These are phyloP conservation scores for Malus sylvestris DNA, from an alignment of 306 rosid genomes.

Conservation along the genomic window DNA sequence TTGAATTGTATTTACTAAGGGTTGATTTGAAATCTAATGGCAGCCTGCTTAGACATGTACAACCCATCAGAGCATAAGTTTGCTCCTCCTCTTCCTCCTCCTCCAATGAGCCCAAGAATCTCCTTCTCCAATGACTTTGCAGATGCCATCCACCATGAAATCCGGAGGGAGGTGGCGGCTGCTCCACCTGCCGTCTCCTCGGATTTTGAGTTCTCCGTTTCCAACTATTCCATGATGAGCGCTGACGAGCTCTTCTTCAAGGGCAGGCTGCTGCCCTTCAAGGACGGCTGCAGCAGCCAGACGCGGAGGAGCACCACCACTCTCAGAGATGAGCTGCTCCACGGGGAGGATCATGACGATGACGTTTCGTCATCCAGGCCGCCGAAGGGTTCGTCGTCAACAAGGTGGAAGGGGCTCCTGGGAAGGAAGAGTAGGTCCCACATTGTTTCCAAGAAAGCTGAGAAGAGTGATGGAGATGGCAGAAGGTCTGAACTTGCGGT, in stretches of 20 bases:
- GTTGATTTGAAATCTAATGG: constrained; percentile 59
- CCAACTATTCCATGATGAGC: constrained; percentile 71
- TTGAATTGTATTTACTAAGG: constrained; percentile 20
- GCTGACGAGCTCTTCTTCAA: constrained; percentile 92
- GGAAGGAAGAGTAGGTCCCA: constrained; percentile 58
- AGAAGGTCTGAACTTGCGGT: constrained; percentile 27
- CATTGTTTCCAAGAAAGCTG: constrained; percentile 58
- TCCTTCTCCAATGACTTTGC: constrained; percentile 90
- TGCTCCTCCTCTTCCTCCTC: background rate
- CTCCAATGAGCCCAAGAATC: constrained; percentile 88
- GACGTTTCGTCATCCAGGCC: constrained; percentile 47
- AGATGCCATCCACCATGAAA: constrained; percentile 45
- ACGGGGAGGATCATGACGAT: constrained; percentile 30
- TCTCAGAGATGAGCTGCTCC: constrained; percentile 75
- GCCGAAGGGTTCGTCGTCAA: constrained; percentile 42
- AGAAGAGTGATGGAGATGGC: constrained; percentile 23
- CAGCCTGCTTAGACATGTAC: constrained; percentile 71
- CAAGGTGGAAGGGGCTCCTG: constrained; percentile 76
- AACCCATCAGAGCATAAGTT: constrained; percentile 50
- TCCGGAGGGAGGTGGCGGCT: constrained; percentile 8
- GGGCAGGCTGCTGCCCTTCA: constrained; percentile 74
- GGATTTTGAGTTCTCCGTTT: constrained; percentile 74
- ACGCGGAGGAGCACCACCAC: constrained; percentile 58
- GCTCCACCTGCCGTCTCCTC: constrained; percentile 26
- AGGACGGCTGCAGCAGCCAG: constrained; percentile 27